Conservation (phyloP, 2,329 filamentous ascomycete species). For the Fusarium sp. region DNA sequence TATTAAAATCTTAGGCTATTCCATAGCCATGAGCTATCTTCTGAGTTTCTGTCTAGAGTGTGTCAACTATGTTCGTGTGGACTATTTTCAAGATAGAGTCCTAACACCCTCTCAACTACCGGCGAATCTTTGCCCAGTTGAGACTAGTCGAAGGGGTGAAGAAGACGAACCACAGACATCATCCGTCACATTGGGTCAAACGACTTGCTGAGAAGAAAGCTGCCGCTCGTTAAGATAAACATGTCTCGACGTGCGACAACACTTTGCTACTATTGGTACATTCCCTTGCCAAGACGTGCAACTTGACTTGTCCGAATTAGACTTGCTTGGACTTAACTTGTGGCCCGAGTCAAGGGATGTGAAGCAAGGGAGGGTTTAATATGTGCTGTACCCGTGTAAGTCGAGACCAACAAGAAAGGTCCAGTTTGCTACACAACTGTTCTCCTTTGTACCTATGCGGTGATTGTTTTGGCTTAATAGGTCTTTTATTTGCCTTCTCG, state of each 20-base stretch:
- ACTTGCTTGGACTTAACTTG: conserved; percentile 21
- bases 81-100: neutral
- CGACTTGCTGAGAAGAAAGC: conserved; percentile 20
- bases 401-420: neutral
- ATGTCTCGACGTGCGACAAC: conserved; percentile 24
- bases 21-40: neutral
- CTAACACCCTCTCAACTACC: neutral
- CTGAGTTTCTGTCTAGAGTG: too few relatives aligned
- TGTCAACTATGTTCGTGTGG: neutral
- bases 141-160: conserved; percentile 5
- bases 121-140: neutral
- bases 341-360: neutral
- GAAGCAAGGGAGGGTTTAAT: conserved; percentile 13
- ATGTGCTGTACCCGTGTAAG: conserved; percentile 6
- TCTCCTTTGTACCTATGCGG: neutral
- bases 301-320: neutral
- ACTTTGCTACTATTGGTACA: conserved; percentile 10
- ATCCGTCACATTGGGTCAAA: conserved; percentile 4
- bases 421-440: neutral
- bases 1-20: neutral
- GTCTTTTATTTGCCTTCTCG: neutral
- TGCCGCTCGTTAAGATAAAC: neutral
- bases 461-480: neutral
- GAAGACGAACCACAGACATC: conserved; percentile 19
- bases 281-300: neutral